Evolutionary conservation across 148 eudicot genomes (phyloP), one percentile per base, ranked within the genome.

Genomic region (Polygonum aviculare): DNA sequence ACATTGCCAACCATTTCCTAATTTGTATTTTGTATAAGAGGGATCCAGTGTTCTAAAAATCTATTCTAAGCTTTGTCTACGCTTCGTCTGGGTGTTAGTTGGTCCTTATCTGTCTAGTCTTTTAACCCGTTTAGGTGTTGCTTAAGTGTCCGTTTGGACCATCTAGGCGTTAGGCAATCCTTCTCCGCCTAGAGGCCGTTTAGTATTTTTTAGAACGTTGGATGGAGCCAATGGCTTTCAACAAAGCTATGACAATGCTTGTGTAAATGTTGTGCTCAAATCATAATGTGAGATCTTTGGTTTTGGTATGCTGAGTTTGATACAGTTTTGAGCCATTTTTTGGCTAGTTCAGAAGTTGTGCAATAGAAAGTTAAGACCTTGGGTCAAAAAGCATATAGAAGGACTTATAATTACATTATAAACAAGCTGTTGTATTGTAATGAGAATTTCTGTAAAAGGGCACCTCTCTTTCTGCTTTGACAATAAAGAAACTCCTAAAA

Each of bases 381-480:
- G 44, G 44, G 71, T 65, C 40, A 65, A 65, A 65, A 14, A 65
- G 71, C 36, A 3, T 35, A 31, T 8, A 33, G 14, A 41, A 65
- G 8, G 41, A 65, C 11, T 57, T 57, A n/a, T 19, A 19, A 57
- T 57, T 31, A 7, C 63, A 57, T 57, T 33, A 57, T 57, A 57
- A 57, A 31, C 26, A 19, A 55, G 62, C 5, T 1, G 7, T 3
- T 59, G 22, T 59, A 59, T 59, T 59, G 21, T 62, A 62, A 21
- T 62, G 40, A 12, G 35, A 12, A 62, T 33, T 62, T 18, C 38
- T 62, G 69, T 38, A 62, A 62, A 60, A 62, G 69, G 69, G 7
- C 35, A 12, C 18, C 44, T 67, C n/a, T 67, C 72, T 67, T 67
- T 67, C 45, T 67, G 72, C 72, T 36, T 67, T 67, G 72, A 67